These are phyloP conservation scores for Nepenthes mirabilis DNA, from an alignment of 148 eudicot genomes.

Conservation along the genomic window DNA sequence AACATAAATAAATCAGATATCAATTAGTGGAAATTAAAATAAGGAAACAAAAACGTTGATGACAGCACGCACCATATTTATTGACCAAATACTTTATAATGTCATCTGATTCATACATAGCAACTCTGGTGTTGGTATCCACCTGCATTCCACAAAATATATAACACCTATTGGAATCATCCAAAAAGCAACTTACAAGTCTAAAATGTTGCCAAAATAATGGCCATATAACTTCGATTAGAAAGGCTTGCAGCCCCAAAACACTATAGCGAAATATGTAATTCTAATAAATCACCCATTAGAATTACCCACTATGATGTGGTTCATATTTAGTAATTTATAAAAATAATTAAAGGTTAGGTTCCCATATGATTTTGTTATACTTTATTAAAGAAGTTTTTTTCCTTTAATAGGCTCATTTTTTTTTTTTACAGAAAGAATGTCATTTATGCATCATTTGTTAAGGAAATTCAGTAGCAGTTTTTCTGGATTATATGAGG, in stretches of 20 bases:
- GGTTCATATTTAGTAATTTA: too few species aligned
- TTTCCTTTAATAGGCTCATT: too few species aligned
- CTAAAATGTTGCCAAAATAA: not conserved
- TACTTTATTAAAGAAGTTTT: too few species aligned
- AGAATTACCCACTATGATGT: too few species aligned
- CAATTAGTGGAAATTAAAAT: not conserved
- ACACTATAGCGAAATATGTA: too few species aligned
- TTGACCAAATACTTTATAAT: conserved; percentile 79
- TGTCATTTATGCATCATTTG: too few species aligned
- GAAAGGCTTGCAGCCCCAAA: not conserved
- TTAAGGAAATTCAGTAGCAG: too few species aligned
- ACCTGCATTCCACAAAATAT: conserved; percentile 38
- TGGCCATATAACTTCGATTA: not conserved
- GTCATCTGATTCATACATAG: conserved; percentile 96
- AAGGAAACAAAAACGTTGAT: not conserved
- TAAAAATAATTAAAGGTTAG: too few species aligned
- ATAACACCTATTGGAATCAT: not conserved
- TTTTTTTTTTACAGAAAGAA: too few species aligned
- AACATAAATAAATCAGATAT: not conserved
- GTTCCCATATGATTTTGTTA: too few species aligned
- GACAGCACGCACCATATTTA: conserved; percentile 63
- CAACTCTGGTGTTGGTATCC: conserved; percentile 87
- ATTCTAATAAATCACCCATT: too few species aligned
- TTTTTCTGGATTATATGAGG: too few species aligned
- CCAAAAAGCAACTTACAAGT: not conserved